A percentile compares a stretch with the other conserved stretches of the same genome.
Conservation (phyloP, 2,329 filamentous ascomycete species). For the Colletotrichum sp. region DNA sequence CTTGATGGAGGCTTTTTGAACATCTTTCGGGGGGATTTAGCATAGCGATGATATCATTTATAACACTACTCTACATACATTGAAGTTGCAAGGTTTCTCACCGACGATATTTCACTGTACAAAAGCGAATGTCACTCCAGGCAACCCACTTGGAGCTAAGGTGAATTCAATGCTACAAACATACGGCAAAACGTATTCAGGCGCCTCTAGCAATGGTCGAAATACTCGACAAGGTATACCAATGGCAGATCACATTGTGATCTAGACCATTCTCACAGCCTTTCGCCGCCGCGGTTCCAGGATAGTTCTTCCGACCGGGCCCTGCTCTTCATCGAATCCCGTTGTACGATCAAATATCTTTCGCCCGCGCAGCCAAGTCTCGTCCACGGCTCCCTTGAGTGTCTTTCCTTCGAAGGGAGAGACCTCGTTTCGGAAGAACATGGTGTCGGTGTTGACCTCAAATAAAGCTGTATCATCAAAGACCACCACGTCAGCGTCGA, state of each 20-base stretch:
- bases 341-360: constrained; percentile 66
- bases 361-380: constrained; percentile 83
- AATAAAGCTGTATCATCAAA: constrained; percentile 87
- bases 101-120: background rate
- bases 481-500: constrained; percentile 89
- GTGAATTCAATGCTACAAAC: background rate
- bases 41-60: background rate
- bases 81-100: accelerated
- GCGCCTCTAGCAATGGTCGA: background rate
- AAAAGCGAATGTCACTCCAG: background rate
- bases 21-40: background rate
- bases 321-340: constrained; percentile 51
- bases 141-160: background rate
- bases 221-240: background rate
- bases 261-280: background rate
- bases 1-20: background rate
- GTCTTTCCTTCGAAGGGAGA: constrained; percentile 84
- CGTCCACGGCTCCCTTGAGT: constrained; percentile 77
- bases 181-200: background rate
- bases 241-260: accelerated
- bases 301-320: constrained; percentile 60
- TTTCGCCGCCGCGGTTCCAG: constrained; percentile 44
- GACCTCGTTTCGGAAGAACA: constrained; percentile 94
- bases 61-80: accelerated
- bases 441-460: constrained; percentile 73